Evolutionary conservation across 805 yeast genomes (phyloP).

Genomic region (Dipodascopsis uninucleata): DNA sequence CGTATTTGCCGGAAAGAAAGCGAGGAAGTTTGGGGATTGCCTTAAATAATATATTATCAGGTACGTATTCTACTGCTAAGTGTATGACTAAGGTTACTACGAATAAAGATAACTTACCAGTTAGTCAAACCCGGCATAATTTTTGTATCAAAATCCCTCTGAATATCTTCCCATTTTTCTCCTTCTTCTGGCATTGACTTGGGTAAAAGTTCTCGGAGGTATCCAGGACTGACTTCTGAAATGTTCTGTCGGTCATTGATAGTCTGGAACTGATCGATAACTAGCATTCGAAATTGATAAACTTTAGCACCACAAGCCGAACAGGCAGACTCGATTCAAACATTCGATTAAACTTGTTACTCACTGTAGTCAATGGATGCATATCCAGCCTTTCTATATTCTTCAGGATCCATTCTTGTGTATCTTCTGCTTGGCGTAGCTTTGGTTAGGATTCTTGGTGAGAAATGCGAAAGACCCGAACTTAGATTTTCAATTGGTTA

Average conservation of each 20-base stretch:
- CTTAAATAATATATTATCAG: too few relatives aligned
- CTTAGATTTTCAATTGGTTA: too few relatives aligned
- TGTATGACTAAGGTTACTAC: too few relatives aligned
- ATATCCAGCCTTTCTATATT: conserved; percentile 28
- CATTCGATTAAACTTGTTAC: too few relatives aligned
- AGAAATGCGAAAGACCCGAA: too few relatives aligned
- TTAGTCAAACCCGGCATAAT: conserved; percentile 30
- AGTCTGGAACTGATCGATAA: conserved; percentile 24
- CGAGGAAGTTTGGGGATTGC: conserved; percentile 30
- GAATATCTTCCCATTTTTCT: conserved; percentile 27
- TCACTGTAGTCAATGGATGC: conserved; percentile 28
- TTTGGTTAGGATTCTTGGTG: too few relatives aligned
- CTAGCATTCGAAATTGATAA: conserved; percentile 4
- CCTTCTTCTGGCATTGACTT: conserved; percentile 26
- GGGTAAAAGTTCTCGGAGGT: conserved; percentile 24
- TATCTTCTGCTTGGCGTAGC: too few relatives aligned
- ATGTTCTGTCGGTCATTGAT: conserved; percentile 17
- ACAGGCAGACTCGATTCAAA: not conserved
- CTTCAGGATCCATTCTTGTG: conserved; percentile 28
- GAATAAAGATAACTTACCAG: conserved; percentile 19
- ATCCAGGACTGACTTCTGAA: conserved; percentile 29
- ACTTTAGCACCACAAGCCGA: not conserved
- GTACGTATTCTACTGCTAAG: too few relatives aligned
- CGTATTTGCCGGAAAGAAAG: conserved; percentile 30
- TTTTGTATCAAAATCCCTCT: conserved; percentile 21